Conservation (phyloP, 371 early-diverging fungal species). For the Entomophthora muscae region DNA sequence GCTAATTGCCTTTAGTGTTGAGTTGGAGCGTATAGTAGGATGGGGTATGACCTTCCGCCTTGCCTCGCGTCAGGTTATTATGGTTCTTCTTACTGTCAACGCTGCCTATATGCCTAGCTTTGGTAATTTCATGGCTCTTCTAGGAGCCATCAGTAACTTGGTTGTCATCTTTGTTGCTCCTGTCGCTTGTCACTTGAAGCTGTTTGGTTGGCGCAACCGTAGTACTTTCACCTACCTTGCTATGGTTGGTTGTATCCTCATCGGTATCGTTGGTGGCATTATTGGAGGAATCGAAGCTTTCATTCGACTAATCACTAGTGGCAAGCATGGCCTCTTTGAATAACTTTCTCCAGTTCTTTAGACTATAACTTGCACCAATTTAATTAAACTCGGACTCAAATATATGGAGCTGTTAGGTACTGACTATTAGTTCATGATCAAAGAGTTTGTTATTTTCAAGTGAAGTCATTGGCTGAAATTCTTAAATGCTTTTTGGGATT, state of each 20-base stretch:
- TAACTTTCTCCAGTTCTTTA: too few species aligned
- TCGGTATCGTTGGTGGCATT: conserved; percentile 50
- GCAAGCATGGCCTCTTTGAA: not conserved
- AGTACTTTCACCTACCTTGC: not conserved
- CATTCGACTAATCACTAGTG: not conserved
- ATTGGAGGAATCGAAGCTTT: conserved; percentile 59
- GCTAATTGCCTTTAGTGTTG: conserved; percentile 54
- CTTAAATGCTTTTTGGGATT: too few species aligned
- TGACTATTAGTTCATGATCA: too few species aligned
- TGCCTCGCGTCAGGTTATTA: conserved; percentile 31
- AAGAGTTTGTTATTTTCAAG: too few species aligned
- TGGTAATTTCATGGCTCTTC: conserved; percentile 57
- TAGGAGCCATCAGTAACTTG: conserved; percentile 64
- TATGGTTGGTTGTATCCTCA: conserved; percentile 10
- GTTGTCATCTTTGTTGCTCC: conserved; percentile 69
- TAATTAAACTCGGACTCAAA: too few species aligned
- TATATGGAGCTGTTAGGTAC: too few species aligned
- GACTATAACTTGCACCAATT: too few species aligned
- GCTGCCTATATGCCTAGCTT: conserved; percentile 63
- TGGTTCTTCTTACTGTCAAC: conserved; percentile 24
- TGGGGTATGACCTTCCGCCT: conserved; percentile 35
- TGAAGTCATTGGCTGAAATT: too few species aligned
- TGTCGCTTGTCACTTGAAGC: conserved; percentile 48
- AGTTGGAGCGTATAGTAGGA: conserved; percentile 23
- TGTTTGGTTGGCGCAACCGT: conserved; percentile 37